Base-by-base conservation (phyloP, 1,284 basidiomycete genomes). In the Xanthoconium separans region DNA sequence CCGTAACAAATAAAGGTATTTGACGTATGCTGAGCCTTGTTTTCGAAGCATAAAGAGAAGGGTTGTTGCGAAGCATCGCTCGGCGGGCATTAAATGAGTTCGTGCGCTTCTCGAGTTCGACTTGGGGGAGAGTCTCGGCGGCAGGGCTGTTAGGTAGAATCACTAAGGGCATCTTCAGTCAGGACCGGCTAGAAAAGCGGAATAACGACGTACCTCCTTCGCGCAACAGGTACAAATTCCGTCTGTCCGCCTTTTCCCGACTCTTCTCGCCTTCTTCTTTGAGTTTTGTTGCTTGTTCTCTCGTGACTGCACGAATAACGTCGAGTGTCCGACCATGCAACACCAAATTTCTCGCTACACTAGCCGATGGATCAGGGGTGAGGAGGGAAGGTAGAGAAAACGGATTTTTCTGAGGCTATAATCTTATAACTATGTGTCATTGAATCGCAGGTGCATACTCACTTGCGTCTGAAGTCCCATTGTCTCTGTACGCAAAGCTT, bases 11-110 rank as follows among this genome's bases (percentile, higher is more conserved):
- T 0, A 92, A 75, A 0, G 96, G 96, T 20, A 99, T 81, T 67
- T 98, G 93, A 6, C 96, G 91, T 50, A 99, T 82, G 52, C 92
- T 93, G 31, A 99, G 83, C 58, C 97, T 91, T 0, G 94, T 98
- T 69, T 89, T 91, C 36, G 93, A 96, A 61, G 99, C 89, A 74
- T 91, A 99, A 5, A 99, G 78, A 1, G 92, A 89, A 0, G 97
- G 95, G 70, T 99, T 99, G 8, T 88, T 87, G 56, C 89, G 88
- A 45, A 98, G 81, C 22, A 95, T 80, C 11, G 81, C 75, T 53
- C 87, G 81, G 24, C 95, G 88, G 1, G 91, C 83, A 63, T 89
- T 91, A 77, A 90, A 96, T 0, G 93, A 92, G 34, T 77, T 76
- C 31, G 88, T 85, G 24, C 95, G 89, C 53, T 89, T 87, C 70